Evolutionary conservation across 495 filamentous ascomycete species (phyloP).

Genomic region (Talaromyces stipitatus): DNA sequence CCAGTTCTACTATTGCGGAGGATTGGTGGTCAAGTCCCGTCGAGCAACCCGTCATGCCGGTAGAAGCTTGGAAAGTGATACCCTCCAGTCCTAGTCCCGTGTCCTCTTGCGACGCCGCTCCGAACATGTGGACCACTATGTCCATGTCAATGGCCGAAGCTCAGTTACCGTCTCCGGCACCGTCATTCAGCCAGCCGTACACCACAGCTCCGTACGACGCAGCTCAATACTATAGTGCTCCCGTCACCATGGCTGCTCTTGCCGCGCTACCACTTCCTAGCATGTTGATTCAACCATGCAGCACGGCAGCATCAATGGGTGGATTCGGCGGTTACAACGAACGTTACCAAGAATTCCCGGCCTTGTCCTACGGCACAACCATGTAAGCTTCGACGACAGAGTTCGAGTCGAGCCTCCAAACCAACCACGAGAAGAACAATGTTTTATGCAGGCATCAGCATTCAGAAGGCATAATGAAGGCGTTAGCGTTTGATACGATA

Average conservation of each 20-base stretch:
- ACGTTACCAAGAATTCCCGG: constrained; percentile 46
- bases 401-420: not conserved
- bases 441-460: constrained; percentile 24
- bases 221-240: constrained; percentile 58
- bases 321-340: constrained; percentile 24
- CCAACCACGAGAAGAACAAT: not conserved
- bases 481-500: constrained; percentile 33
- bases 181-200: constrained; percentile 74
- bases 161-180: constrained; percentile 64
- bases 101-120: constrained; percentile 60
- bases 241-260: constrained; percentile 51
- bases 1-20: constrained; percentile 70
- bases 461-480: constrained; percentile 42
- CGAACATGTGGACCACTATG: constrained; percentile 76
- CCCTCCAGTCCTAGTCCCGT: constrained; percentile 76
- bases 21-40: constrained; percentile 68
- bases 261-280: constrained; percentile 81
- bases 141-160: constrained; percentile 42
- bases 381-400: constrained; percentile 30
- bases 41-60: constrained; percentile 50
- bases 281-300: constrained; percentile 79
- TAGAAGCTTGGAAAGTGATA: constrained; percentile 90
- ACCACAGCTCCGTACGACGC: constrained; percentile 62
- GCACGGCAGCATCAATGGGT: constrained; percentile 64
- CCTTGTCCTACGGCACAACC: constrained; percentile 45